Percentiles rank a stretch among this genome's conserved stretches.
Conservation (phyloP, 2,329 filamentous ascomycete species). For the Didymella pinodella region DNA sequence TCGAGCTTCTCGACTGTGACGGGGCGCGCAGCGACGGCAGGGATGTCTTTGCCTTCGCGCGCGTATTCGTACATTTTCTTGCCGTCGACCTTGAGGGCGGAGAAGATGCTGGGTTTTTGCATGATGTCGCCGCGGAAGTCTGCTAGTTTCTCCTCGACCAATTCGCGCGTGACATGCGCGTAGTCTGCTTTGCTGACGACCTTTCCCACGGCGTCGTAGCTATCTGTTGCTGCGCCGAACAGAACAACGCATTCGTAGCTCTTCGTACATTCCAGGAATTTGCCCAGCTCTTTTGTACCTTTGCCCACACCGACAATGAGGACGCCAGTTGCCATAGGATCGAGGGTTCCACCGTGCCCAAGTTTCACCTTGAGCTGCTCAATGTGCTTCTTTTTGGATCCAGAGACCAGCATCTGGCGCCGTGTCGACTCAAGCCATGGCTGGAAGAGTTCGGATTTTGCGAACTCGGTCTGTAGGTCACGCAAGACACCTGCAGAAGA, state of each 20-base stretch:
- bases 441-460: slow-evolving; percentile 78
- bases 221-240: slow-evolving; percentile 92
- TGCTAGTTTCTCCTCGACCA: slow-evolving; percentile 77
- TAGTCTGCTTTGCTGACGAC: slow-evolving; percentile 78
- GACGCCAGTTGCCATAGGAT: slow-evolving; percentile 92
- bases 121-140: slow-evolving; percentile 82
- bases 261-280: slow-evolving; percentile 89
- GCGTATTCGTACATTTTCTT: slow-evolving; percentile 98
- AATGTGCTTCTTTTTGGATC: slow-evolving; percentile 64
- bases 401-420: slow-evolving; percentile 63
- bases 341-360: slow-evolving; percentile 93
- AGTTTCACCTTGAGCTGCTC: slow-evolving; percentile 76
- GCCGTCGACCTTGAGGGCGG: slow-evolving; percentile 89
- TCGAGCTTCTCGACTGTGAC: slow-evolving; percentile 82
- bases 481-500: slow-evolving; percentile 92
- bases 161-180: slow-evolving; percentile 79
- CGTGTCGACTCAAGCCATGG: slow-evolving; percentile 75
- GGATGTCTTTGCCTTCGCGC: slow-evolving; percentile 84
- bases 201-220: slow-evolving; percentile 87
- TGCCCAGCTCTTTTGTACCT: slow-evolving; percentile 81
- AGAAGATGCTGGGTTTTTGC: slow-evolving; percentile 92
- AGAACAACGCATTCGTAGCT: slow-evolving; percentile 88
- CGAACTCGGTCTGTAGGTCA: slow-evolving; percentile 84
- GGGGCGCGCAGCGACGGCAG: slow-evolving; percentile 81
- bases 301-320: slow-evolving; percentile 86